phyloP scores from a whole-genome alignment of 2,329 filamentous ascomycete species.

The Thermochaetoides dissita region DNA sequence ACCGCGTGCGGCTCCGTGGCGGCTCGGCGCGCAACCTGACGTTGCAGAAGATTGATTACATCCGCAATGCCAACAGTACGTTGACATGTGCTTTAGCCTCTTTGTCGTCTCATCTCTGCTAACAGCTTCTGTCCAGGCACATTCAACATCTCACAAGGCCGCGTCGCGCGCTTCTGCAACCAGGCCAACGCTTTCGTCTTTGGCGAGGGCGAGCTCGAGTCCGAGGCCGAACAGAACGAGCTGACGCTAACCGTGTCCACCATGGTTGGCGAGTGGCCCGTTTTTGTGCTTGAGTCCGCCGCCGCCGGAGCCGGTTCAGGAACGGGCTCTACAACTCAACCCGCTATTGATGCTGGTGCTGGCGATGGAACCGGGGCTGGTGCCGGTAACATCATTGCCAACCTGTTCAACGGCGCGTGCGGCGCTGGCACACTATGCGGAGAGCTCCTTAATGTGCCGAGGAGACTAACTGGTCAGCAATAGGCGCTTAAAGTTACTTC shows the following conservation, averaged over 20 bases:
- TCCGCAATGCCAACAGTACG: slow-evolving; percentile 23
- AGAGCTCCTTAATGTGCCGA: slow-evolving; percentile 1
- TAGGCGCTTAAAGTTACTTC: background rate
- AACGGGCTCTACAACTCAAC: slow-evolving; percentile 4
- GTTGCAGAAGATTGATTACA: slow-evolving; percentile 27
- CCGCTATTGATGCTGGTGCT: slow-evolving; percentile 3
- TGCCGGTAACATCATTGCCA: background rate
- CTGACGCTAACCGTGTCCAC: slow-evolving; percentile 19
- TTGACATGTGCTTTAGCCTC: background rate
- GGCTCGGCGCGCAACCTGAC: slow-evolving; percentile 20
- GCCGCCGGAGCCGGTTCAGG: slow-evolving; percentile 9
- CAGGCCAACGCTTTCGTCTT: slow-evolving; percentile 24
- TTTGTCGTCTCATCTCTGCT: background rate
- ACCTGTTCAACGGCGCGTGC: background rate
- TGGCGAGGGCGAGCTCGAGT: slow-evolving; percentile 25
- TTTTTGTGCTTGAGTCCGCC: slow-evolving; percentile 20
- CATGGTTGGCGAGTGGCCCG: slow-evolving; percentile 21
- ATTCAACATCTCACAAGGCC: slow-evolving; percentile 23
- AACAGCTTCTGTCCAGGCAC: slow-evolving; percentile 12
- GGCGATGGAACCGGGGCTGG: slow-evolving; percentile 3
- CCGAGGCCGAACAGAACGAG: slow-evolving; percentile 29
- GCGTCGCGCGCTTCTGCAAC: slow-evolving; percentile 23
- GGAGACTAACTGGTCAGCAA: background rate
- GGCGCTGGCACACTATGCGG: slow-evolving; percentile 3
- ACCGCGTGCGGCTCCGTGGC: slow-evolving; percentile 21